Conservation (phyloP, 371 early-diverging fungal species). For the Blakeslea trispora region DNA sequence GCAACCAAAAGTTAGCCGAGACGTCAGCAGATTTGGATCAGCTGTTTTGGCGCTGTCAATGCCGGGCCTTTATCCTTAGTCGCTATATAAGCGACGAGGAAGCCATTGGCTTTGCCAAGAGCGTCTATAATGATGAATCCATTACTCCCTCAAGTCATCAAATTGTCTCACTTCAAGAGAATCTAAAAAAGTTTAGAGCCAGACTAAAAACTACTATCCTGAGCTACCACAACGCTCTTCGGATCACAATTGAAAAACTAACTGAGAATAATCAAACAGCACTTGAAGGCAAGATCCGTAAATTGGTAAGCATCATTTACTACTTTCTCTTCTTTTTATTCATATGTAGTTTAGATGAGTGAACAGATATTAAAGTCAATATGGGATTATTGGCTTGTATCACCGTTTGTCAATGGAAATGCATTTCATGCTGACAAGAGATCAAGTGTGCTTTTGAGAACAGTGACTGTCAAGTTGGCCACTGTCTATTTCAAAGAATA, state of each 20-base stretch:
- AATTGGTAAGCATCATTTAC: conserved; percentile 2
- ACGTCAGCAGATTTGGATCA: conserved; percentile 25
- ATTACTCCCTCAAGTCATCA: conserved; percentile 7
- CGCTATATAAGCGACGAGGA: conserved; percentile 41
- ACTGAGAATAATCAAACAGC: conserved; percentile 2
- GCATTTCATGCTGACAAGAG: conserved; percentile 31
- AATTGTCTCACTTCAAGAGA: conserved; percentile 18
- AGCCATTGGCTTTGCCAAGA: conserved; percentile 26
- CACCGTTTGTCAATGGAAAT: conserved; percentile 31
- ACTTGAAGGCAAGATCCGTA: conserved; percentile 7
- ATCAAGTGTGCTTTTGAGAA: conserved; percentile 21
- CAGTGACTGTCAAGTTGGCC: conserved; percentile 27
- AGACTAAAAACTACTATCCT: conserved; percentile 15
- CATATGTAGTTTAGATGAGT: conserved; percentile 15
- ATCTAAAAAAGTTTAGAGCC: conserved; percentile 18
- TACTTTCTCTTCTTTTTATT: not conserved
- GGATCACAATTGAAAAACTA: conserved; percentile 4
- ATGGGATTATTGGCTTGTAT: conserved; percentile 40
- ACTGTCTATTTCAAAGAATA: conserved; percentile 14
- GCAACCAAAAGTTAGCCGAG: conserved; percentile 1
- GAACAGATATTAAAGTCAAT: conserved; percentile 19
- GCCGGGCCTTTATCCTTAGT: conserved; percentile 40
- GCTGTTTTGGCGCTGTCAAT: conserved; percentile 41
- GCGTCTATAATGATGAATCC: conserved; percentile 23
- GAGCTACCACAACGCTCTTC: not conserved